Conservation (phyloP, 257 asterid genomes). For the Solanum sitiens region DNA sequence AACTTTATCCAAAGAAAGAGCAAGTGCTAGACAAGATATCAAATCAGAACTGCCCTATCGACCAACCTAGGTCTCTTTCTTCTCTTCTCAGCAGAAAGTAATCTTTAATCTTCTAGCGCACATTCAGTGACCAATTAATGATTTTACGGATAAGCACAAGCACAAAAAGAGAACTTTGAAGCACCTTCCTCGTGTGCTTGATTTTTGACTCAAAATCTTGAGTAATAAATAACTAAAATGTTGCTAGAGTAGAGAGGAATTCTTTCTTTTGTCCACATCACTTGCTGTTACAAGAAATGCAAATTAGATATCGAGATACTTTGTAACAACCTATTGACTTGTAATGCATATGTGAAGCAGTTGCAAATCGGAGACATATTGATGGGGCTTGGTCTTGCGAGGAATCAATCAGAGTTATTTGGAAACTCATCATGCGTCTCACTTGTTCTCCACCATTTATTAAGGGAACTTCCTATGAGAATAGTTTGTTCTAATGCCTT, state of each 20-base stretch:
- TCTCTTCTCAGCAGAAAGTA: not conserved
- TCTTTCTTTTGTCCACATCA: not conserved
- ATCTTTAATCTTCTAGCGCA: not conserved
- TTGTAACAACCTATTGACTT: not conserved
- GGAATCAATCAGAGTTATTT: constrained; percentile 31
- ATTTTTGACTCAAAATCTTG: not conserved
- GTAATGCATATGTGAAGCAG: constrained; percentile 17
- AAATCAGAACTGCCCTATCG: not conserved
- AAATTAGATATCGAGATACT: not conserved
- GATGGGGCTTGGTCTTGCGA: constrained; percentile 56
- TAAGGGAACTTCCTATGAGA: constrained; percentile 66
- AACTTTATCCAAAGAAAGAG: not conserved
- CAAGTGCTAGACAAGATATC: not conserved
- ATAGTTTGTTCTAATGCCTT: constrained; percentile 44
- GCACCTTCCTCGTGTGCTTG: not conserved
- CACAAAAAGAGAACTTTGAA: not conserved
- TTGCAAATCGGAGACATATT: constrained; percentile 39
- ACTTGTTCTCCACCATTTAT: constrained; percentile 55
- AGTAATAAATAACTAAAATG: not conserved
- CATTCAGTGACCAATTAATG: not conserved
- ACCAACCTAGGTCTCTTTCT: not conserved
- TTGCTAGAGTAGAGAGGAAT: not conserved
- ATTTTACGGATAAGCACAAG: not conserved
- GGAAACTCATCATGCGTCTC: constrained; percentile 46
- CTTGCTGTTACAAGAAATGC: not conserved